Percentiles rank a stretch among this genome's conserved stretches.
These are phyloP conservation scores for Coprinopsis strossmayeri DNA, from an alignment of 768 basidiomycete genomes.

Conservation along the genomic window DNA sequence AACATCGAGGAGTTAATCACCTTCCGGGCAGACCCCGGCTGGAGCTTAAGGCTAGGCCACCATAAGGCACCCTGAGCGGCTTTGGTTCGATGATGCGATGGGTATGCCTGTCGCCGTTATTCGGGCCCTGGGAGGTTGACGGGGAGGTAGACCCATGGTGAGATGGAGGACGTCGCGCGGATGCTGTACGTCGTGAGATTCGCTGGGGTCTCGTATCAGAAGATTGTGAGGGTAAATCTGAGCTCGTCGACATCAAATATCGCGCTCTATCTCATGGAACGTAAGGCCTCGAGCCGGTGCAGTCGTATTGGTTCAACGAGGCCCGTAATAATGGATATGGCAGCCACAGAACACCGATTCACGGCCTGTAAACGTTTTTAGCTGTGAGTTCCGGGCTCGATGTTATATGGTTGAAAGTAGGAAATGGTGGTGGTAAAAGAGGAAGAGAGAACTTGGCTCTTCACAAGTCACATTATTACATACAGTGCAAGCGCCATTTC, in stretches of 20 bases:
- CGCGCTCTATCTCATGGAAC: not conserved
- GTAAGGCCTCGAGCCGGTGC: not conserved
- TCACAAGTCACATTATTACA: not conserved
- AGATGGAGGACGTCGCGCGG: not conserved
- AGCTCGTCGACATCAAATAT: slow-evolving; percentile 2
- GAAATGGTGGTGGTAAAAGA: not conserved
- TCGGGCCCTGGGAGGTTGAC: not conserved
- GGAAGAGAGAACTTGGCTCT: not conserved
- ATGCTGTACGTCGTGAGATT: not conserved
- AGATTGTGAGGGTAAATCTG: not conserved
- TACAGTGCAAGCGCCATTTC: not conserved
- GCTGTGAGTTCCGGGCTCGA: too few relatives aligned
- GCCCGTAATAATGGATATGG: too few relatives aligned
- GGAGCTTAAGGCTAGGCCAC: not conserved
- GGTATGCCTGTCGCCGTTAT: not conserved
- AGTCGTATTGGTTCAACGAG: too few relatives aligned
- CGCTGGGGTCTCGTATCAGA: not conserved
- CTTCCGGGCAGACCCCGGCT: not conserved
- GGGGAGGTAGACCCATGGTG: not conserved
- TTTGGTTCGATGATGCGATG: not conserved
- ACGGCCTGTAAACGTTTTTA: too few relatives aligned
- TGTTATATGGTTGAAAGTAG: too few relatives aligned
- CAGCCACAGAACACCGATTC: too few relatives aligned
- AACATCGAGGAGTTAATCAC: not conserved
- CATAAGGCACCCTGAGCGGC: not conserved